phyloP scores from a whole-genome alignment of 768 basidiomycete genomes.

The Strobilomyces echinocephalus region DNA sequence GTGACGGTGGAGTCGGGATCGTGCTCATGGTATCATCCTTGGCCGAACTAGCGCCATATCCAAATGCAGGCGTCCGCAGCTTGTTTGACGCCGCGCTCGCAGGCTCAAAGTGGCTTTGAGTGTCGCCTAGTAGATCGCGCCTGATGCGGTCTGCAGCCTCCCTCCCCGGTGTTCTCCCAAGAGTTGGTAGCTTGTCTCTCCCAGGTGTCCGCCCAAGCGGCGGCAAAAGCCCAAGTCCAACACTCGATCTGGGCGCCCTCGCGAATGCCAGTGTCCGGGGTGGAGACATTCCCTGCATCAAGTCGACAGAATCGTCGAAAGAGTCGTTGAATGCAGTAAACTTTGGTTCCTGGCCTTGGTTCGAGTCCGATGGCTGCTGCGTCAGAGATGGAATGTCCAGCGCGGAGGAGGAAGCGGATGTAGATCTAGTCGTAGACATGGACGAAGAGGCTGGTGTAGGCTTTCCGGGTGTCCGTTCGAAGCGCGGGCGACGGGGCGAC shows the following conservation, averaged over 20 bases:
- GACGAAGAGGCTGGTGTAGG: conserved; percentile 7
- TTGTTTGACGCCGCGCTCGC: conserved; percentile 11
- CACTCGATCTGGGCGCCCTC: conserved; percentile 34
- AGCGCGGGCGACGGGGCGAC: conserved; percentile 34
- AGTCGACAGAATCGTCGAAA: conserved; percentile 38
- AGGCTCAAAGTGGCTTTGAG: conserved; percentile 35
- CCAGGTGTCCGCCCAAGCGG: conserved; percentile 60
- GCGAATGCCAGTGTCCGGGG: conserved; percentile 53
- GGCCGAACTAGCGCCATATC: conserved; percentile 15
- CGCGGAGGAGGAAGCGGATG: conserved; percentile 23
- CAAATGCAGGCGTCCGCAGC: conserved; percentile 27
- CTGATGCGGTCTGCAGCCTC: conserved; percentile 69
- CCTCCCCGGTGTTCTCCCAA: conserved; percentile 65
- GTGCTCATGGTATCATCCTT: conserved; percentile 64
- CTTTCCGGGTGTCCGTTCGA: conserved; percentile 28
- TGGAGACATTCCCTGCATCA: conserved; percentile 44
- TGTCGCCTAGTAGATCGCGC: conserved; percentile 55
- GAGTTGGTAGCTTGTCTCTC: conserved; percentile 41
- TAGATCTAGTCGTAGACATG: conserved; percentile 32
- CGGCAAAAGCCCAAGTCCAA: conserved; percentile 31
- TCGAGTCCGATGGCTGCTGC: conserved; percentile 31
- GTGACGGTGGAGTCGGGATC: conserved; percentile 64
- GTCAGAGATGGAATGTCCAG: conserved; percentile 53
- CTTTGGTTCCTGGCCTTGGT: conserved; percentile 35
- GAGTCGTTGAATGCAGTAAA: conserved; percentile 30